Base-by-base conservation (phyloP, 768 basidiomycete genomes). In the Tricholoma terreum region DNA sequence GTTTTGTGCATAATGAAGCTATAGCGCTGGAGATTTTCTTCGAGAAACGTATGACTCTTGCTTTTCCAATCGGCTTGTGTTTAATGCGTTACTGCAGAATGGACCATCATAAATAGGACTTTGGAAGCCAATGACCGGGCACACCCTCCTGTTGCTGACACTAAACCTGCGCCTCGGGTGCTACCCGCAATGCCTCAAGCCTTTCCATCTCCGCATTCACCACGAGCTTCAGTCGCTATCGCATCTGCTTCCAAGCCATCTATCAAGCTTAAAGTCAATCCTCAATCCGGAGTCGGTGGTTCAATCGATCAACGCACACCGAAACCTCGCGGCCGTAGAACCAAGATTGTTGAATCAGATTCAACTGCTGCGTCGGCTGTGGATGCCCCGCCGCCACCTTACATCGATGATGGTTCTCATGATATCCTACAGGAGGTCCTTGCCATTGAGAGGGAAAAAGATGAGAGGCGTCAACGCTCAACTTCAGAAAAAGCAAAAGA, bases 91-190 rank as follows among this genome's bases (percentile, higher is more conserved):
- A 36, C 31, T 56, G 43, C 58, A 96, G 94, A 89, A 71, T 98
- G 96, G 96, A 76, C 81, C 11, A 85, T 90, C 50, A 90, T 91
- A 69, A 88, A 87, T 71, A 90, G 92, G 73, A 93, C 91, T 0
- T 75, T 93, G 14, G 87, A 90, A 69, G 79, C 78, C 36, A 84
- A 80, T 49, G 82, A 84, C 65, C 80, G 80, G 59, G 77, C 80
- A 0, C 77, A 77, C 50, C 43, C 56, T 33, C 43, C 43, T 38
- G 65, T 70, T 7, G 65, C 69, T 8, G 45, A 65, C 15, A 48
- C 59, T 30, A 40, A 59, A 33, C 59, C 65, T 30, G 62, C 69
- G 6, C 68, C 72, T 9, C 73, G 73, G 31, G 63, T 75, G 9
- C 61, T 75, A 11, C 73, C 79, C n/a, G 70, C 77, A 6, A 66